A percentile compares a stretch with the other conserved stretches of the same genome.
phyloP scores from a whole-genome alignment of 116 monocot genomes.

The Trichopus zeylanicus region DNA sequence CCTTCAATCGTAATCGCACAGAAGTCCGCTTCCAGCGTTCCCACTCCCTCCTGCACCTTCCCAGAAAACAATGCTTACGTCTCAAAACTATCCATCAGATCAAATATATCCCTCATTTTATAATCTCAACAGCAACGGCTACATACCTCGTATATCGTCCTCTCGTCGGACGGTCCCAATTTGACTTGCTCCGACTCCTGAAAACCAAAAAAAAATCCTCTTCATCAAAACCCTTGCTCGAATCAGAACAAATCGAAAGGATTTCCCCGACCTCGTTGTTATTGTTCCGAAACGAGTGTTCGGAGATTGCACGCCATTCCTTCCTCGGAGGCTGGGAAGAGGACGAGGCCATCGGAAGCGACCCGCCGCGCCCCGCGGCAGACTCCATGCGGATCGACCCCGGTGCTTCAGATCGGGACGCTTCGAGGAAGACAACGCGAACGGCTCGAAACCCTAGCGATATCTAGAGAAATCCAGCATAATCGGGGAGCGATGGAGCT shows the following conservation, averaged over 20 bases:
- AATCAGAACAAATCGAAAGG: constrained; percentile 4
- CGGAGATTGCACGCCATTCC: constrained; percentile 79
- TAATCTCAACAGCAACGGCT: not conserved
- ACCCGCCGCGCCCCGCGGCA: constrained; percentile 47
- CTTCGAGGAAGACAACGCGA: not conserved
- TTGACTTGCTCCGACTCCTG: constrained; percentile 50
- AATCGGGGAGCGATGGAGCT: not conserved
- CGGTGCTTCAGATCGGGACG: too few relatives aligned
- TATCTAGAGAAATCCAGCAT: not conserved
- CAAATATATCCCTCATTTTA: not conserved
- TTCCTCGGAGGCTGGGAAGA: constrained; percentile 46
- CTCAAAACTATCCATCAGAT: not conserved
- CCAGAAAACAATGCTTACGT: constrained; percentile 6
- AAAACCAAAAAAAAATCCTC: not conserved
- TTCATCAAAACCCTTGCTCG: constrained; percentile 1
- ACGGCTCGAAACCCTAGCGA: not conserved
- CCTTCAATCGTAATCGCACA: constrained; percentile 55
- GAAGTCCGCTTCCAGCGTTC: constrained; percentile 34
- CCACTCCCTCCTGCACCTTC: constrained; percentile 59
- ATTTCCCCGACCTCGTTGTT: constrained; percentile 29
- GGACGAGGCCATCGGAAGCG: constrained; percentile 31
- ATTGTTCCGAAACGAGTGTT: constrained; percentile 34
- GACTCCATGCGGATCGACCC: constrained; percentile 39
- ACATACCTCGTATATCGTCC: constrained; percentile 73
- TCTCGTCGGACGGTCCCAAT: constrained; percentile 53